Evolutionary conservation across 495 filamentous ascomycete species (phyloP).

Genomic region (Evernia prunastri): DNA sequence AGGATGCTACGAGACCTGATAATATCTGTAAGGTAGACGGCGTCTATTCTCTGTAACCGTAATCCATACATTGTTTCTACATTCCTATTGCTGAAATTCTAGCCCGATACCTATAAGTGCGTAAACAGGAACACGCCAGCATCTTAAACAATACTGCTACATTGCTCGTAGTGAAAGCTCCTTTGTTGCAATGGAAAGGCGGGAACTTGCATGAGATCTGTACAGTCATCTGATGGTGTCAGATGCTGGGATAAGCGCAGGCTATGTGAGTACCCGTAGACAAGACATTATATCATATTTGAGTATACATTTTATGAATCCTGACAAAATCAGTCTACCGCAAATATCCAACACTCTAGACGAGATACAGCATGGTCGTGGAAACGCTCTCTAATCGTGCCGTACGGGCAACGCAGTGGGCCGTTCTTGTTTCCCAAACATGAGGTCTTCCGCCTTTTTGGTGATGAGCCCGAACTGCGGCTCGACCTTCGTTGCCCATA

Average conservation of each 20-base stretch:
- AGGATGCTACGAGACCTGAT: neutral
- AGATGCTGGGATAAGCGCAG: neutral
- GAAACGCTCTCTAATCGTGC: conserved; percentile 15
- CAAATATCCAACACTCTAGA: neutral
- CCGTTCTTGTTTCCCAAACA: conserved; percentile 48
- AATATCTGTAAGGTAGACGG: too few relatives aligned
- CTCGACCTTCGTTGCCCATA: conserved; percentile 64
- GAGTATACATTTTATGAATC: neutral
- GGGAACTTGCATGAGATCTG: neutral
- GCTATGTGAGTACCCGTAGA: neutral
- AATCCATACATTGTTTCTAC: neutral
- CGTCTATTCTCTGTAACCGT: neutral
- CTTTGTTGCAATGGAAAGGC: neutral
- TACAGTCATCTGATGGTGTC: neutral
- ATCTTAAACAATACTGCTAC: neutral
- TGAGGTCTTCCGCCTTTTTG: conserved; percentile 47
- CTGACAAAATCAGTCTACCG: neutral
- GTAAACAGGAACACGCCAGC: neutral
- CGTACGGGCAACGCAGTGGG: conserved; percentile 35
- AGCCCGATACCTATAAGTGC: neutral
- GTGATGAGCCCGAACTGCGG: conserved; percentile 56
- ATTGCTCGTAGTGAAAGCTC: neutral
- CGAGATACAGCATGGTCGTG: neutral
- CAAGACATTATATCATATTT: neutral
- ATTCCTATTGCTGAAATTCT: neutral